A percentile compares a stretch with the other conserved stretches of the same genome.
phyloP scores from a whole-genome alignment of 179 eudicot genomes.

The Beta macrorhiza region DNA sequence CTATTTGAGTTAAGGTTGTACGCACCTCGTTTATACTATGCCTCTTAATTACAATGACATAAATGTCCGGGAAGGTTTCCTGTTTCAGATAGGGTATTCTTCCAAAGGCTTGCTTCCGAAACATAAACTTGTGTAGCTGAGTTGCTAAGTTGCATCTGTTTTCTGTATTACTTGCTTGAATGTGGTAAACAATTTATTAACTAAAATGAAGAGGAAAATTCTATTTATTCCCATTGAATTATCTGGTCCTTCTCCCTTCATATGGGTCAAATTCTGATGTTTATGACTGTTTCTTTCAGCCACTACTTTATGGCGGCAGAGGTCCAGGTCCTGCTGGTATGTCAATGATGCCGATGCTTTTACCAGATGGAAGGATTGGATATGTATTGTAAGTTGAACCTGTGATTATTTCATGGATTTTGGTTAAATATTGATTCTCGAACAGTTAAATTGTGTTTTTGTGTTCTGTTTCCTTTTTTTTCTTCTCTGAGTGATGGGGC shows the following conservation, averaged over 20 bases:
- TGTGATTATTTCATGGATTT: neutral
- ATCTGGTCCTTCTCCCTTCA: constrained; percentile 7
- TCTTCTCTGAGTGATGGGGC: neutral
- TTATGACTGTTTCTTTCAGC: constrained; percentile 45
- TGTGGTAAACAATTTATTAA: neutral
- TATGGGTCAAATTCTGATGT: constrained; percentile 11
- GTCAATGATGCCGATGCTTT: constrained; percentile 99
- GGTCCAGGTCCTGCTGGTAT: constrained; percentile 67
- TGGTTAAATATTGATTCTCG: neutral
- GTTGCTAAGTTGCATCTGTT: neutral
- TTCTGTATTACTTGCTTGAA: constrained; percentile 1
- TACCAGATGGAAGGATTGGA: constrained; percentile 96
- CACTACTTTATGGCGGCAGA: constrained; percentile 72
- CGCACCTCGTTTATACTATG: neutral
- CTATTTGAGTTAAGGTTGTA: neutral
- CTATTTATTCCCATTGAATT: neutral
- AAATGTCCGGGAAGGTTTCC: neutral
- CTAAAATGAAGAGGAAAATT: neutral
- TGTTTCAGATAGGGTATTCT: neutral
- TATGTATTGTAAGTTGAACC: constrained; percentile 76
- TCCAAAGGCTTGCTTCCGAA: no score
- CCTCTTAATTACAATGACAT: neutral
- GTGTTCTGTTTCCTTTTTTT: neutral
- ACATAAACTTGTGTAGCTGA: neutral
- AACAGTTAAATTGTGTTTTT: neutral